Evolutionary conservation across 2,329 filamentous ascomycete species (phyloP).

Genomic region (Phialophora expanda): DNA sequence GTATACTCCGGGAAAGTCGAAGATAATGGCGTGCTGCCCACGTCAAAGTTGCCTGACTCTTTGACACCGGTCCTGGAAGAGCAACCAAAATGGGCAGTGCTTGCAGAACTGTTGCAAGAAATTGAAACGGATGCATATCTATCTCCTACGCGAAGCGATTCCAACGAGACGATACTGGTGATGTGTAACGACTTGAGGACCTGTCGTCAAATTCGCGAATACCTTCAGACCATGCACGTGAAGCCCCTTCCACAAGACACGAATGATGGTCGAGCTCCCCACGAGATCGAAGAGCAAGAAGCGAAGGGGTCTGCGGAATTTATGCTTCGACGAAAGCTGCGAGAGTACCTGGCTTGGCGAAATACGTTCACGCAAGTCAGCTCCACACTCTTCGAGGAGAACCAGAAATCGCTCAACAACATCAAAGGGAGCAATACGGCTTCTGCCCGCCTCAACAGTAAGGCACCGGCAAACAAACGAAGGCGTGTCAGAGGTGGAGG

Average conservation of each 20-base stretch:
- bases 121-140: constrained; percentile 90
- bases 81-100: constrained; percentile 87
- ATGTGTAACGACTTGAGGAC: constrained; percentile 92
- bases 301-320: constrained; percentile 74
- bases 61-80: constrained; percentile 86
- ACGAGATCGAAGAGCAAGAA: constrained; percentile 57
- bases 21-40: constrained; percentile 58
- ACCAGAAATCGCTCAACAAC: constrained; percentile 74
- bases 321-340: constrained; percentile 87
- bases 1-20: constrained; percentile 79
- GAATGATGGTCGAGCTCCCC: constrained; percentile 41
- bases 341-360: constrained; percentile 90
- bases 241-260: constrained; percentile 56
- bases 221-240: constrained; percentile 86
- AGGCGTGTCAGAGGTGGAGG: constrained; percentile 82
- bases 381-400: constrained; percentile 74
- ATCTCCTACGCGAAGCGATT: constrained; percentile 79
- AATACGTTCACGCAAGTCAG: constrained; percentile 85
- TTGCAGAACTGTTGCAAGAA: constrained; percentile 90
- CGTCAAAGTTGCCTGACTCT: constrained; percentile 62
- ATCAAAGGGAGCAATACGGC: constrained; percentile 62
- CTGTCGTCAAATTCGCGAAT: constrained; percentile 86
- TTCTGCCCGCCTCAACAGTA: constrained; percentile 49
- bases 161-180: constrained; percentile 88
- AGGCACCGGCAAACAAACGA: constrained; percentile 81